A percentile compares a stretch with the other conserved stretches of the same genome.
Evolutionary conservation across 441 rosid species (phyloP).

Genomic region (Euphorbia corollata): DNA sequence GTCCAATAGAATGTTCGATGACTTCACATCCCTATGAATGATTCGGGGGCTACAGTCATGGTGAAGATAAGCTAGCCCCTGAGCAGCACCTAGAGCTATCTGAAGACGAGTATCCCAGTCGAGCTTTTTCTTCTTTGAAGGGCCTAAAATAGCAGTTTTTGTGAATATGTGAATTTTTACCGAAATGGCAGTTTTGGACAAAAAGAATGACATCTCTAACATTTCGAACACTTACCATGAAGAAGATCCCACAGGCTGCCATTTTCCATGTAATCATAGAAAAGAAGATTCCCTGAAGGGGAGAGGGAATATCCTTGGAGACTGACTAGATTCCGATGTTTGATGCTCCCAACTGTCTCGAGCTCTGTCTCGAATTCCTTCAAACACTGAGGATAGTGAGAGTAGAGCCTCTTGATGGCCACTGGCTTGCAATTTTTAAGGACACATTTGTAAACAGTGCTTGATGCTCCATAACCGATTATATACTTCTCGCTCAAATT

Average conservation of each 20-base stretch:
- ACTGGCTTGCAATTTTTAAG: conserved; percentile 92
- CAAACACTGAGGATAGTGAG: conserved; percentile 71
- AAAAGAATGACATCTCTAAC: no score
- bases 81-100: conserved; percentile 89
- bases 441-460: conserved; percentile 89
- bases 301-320: conserved; percentile 88
- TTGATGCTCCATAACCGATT: conserved; percentile 86
- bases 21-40: conserved; percentile 91
- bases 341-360: conserved; percentile 80
- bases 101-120: conserved; percentile 81
- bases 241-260: conserved; percentile 98
- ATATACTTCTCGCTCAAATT: conserved; percentile 84
- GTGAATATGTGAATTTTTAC: not conserved
- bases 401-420: conserved; percentile 84
- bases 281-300: conserved; percentile 73
- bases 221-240: conserved; percentile 86
- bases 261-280: conserved; percentile 94
- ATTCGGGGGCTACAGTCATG: conserved; percentile 95
- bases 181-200: not conserved
- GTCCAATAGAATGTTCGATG: conserved; percentile 82
- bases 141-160: conserved; percentile 36
- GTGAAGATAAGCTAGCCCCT: conserved; percentile 86
- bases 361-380: conserved; percentile 94
- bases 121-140: conserved; percentile 67
- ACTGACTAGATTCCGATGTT: conserved; percentile 88